phyloP scores from a whole-genome alignment of 257 asterid genomes.

The Nicotiana knightiana region DNA sequence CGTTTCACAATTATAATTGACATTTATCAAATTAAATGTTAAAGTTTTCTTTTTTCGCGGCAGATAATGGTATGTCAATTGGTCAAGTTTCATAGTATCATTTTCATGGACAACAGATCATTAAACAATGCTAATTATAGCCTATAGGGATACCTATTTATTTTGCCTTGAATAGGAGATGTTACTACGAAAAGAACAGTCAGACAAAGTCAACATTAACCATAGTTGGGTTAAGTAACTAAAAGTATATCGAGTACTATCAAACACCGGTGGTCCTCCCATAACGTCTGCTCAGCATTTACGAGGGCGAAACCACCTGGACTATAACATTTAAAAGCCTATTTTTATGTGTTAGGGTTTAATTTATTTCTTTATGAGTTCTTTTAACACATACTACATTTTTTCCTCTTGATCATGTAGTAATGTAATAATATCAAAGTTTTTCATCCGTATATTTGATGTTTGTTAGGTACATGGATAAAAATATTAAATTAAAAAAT shows the following conservation, averaged over 20 bases:
- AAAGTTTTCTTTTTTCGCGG: too few relatives aligned
- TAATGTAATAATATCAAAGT: too few relatives aligned
- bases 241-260: neutral
- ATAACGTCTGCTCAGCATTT: neutral
- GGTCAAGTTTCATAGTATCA: neutral
- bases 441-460: too few relatives aligned
- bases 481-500: too few relatives aligned
- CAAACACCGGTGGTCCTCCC: neutral
- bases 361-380: too few relatives aligned
- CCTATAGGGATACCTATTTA: neutral
- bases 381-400: too few relatives aligned
- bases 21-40: neutral
- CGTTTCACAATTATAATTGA: neutral
- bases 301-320: neutral
- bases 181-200: neutral
- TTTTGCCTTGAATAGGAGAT: neutral
- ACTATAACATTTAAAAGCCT: neutral
- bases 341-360: too few relatives aligned
- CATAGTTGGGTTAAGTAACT: conserved; percentile 1
- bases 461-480: too few relatives aligned
- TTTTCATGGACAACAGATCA: neutral
- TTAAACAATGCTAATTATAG: conserved; percentile 3
- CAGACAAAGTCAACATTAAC: neutral
- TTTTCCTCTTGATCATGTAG: too few relatives aligned
- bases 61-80: neutral